Base-by-base conservation (phyloP, 2,329 filamentous ascomycete genomes). In the Ceratocystis papillata region DNA sequence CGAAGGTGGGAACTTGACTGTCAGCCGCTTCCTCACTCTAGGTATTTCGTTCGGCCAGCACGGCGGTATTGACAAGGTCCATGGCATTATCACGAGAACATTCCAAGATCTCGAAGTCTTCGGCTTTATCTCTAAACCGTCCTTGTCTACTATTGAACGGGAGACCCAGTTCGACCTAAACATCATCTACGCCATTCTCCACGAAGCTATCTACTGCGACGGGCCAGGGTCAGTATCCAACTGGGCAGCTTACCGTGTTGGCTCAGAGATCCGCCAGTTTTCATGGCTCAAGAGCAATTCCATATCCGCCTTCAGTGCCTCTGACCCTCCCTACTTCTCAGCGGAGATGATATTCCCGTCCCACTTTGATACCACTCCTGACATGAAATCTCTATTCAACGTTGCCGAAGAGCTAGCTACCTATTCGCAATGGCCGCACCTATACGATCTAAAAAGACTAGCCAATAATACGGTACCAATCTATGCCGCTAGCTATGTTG, bases 301-400 rank as follows among this genome's bases (percentile, higher is more conserved):
- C 45, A 69, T 70, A 37, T 69, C 71, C 3, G 69, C 71, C 1
- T 67, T 69, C 20, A 69, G 70, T 7, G 73, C 73, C 0, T 74
- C 78, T 5, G 73, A 77, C 1, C 86, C 87, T 0, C 78, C 94
- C 25, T 88, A 83, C 74, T 96, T 96, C 76, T 90, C 89, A 0
- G 91, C 92, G 68, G 93, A 97, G 77, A 96, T 96, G 90, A 83
- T 96, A 63, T 96, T 86, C 74, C 87, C 88, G 0, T 87, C 89
- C 75, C 88, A 92, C 80, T 92, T 96, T 70, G 84, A 91, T 46
- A 87, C 87, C 17, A 93, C 90, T 72, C 79, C 84, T 0, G 90
- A 95, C 74, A 83, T 97, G 22, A 77, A 77, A n/a, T 78, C 83
- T 67, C 76, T 97, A 60, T 82, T 81, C 65, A 78, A 83, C 10